A percentile compares a stretch with the other conserved stretches of the same genome.
These are phyloP conservation scores for Ophiostoma himal-ulmi DNA, from an alignment of 2,329 filamentous ascomycete genomes.

Conservation along the genomic window DNA sequence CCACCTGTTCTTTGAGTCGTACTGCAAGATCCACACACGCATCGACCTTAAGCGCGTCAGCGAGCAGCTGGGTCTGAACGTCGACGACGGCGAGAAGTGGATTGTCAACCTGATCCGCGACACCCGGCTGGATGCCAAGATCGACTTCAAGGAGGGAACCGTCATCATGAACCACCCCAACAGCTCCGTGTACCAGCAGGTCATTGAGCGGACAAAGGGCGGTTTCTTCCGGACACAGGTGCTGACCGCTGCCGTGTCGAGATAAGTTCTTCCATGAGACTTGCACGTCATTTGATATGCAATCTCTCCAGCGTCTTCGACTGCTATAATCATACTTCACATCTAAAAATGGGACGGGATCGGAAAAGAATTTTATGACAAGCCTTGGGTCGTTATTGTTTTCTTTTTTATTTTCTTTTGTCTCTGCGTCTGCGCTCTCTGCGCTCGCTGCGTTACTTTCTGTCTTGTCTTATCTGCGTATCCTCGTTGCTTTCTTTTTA, in stretches of 20 bases:
- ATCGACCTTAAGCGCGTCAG: conserved; percentile 98
- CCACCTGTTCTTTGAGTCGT: conserved; percentile 96
- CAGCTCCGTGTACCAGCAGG: conserved; percentile 97
- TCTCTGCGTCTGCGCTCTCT: background rate
- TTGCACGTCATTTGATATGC: too few species aligned
- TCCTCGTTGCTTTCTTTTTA: background rate
- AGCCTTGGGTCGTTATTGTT: conserved; percentile 10
- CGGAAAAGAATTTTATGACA: conserved; percentile 11
- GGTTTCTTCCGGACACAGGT: conserved; percentile 98
- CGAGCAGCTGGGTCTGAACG: conserved; percentile 79
- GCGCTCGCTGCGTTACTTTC: background rate
- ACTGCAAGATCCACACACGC: conserved; percentile 99
- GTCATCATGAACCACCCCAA: conserved; percentile 99
- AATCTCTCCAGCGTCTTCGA: background rate
- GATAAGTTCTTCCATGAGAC: conserved; percentile 15
- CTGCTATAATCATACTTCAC: background rate
- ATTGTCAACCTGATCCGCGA: conserved; percentile 99
- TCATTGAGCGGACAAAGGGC: conserved; percentile 98
- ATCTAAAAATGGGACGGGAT: background rate
- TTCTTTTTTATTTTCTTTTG: conserved; percentile 15
- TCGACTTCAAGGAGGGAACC: conserved; percentile 97
- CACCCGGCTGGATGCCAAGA: conserved; percentile 96
- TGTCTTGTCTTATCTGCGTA: conserved; percentile 10
- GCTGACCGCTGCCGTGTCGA: conserved; percentile 60
- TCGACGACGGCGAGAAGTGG: conserved; percentile 99